phyloP scores from a whole-genome alignment of 2,329 filamentous ascomycete genomes.

The Ploettnerulaceae sp. region DNA sequence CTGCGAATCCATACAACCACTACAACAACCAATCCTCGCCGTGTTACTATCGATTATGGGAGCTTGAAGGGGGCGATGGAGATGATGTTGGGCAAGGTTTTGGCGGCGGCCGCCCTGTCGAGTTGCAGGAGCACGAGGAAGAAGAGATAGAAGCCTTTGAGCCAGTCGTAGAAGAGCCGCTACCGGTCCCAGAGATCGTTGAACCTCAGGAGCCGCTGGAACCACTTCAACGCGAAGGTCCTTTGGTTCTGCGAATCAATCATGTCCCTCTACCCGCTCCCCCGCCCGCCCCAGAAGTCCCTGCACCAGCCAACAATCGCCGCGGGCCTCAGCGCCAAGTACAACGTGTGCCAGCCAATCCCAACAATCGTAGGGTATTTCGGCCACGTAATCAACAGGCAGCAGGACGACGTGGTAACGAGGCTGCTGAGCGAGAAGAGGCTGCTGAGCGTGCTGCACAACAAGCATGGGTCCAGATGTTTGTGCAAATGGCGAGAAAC shows the following conservation, averaged over 20 bases:
- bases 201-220: conserved; percentile 16
- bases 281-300: conserved; percentile 22
- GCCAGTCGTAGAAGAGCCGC: conserved; percentile 2
- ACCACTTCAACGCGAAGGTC: conserved; percentile 31
- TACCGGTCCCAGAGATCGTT: conserved; percentile 15
- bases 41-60: conserved; percentile 88
- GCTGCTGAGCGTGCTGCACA: conserved; percentile 22
- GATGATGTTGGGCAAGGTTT: conserved; percentile 33
- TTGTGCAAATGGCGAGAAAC: conserved; percentile 34
- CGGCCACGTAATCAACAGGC: background rate
- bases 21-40: conserved; percentile 68
- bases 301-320: conserved; percentile 15
- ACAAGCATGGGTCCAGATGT: conserved; percentile 33
- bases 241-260: conserved; percentile 33
- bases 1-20: conserved; percentile 78
- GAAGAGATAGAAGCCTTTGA: conserved; percentile 11
- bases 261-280: conserved; percentile 24
- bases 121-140: conserved; percentile 13
- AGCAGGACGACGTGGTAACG: conserved; percentile 11
- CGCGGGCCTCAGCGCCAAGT: conserved; percentile 7
- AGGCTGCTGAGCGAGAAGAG: conserved; percentile 9
- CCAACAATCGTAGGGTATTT: background rate
- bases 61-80: conserved; percentile 76
- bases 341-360: conserved; percentile 6
- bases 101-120: conserved; percentile 18